Evolutionary conservation across 1,284 basidiomycete species (phyloP).

Genomic region (Rhodotorula sp.): DNA sequence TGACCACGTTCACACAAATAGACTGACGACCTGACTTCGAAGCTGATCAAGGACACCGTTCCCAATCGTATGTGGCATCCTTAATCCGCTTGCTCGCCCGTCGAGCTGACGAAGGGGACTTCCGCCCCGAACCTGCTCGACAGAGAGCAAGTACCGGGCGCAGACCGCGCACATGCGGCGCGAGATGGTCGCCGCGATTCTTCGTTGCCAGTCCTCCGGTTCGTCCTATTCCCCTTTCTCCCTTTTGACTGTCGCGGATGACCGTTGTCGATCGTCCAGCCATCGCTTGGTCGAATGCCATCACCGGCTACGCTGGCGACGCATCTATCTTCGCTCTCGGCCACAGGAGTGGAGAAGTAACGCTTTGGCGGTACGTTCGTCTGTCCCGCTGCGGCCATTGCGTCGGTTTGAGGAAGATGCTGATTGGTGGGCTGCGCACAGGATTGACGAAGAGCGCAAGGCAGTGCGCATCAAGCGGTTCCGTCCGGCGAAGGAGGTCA

Average conservation of each 20-base stretch:
- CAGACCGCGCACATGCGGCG: conserved; percentile 8
- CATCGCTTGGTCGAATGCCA: conserved; percentile 24
- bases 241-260: background rate
- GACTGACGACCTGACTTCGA: conserved; percentile 4
- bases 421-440: too few species aligned
- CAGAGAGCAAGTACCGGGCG: background rate
- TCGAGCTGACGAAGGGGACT: background rate
- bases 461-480: conserved; percentile 7
- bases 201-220: conserved; percentile 16
- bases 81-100: too few species aligned
- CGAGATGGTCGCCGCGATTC: background rate
- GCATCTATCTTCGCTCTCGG: conserved; percentile 32
- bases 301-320: background rate
- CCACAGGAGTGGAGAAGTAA: conserved; percentile 29
- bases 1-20: background rate
- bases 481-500: conserved; percentile 7
- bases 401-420: too few species aligned
- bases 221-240: background rate
- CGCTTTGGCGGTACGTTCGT: conserved; percentile 28
- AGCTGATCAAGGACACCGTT: background rate
- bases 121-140: too few species aligned
- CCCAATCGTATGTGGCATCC: background rate
- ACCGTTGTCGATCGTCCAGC: background rate
- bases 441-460: background rate
- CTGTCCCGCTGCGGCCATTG: too few species aligned